A percentile compares a stretch with the other conserved stretches of the same genome.
Conservation (phyloP, 1,284 basidiomycete species). For the Grifola frondosa region DNA sequence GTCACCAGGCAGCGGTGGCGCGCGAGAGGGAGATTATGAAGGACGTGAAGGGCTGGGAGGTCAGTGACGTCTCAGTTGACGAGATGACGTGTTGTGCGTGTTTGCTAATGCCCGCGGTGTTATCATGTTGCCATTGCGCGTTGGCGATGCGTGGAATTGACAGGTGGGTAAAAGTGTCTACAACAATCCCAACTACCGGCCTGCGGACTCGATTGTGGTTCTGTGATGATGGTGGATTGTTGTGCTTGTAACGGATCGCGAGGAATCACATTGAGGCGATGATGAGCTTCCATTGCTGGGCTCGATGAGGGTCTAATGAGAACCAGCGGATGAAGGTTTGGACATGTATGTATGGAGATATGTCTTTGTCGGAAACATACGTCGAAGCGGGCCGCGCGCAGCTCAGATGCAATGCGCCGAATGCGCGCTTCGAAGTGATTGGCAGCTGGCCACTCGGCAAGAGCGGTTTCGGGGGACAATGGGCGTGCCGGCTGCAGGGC, state of each 20-base stretch:
- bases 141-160: conserved; percentile 11
- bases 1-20: conserved; percentile 75
- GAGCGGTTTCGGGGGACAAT: conserved; percentile 11
- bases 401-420: conserved; percentile 3
- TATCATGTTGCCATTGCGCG: conserved; percentile 21
- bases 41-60: conserved; percentile 94
- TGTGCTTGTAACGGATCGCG: conserved; percentile 20
- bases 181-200: conserved; percentile 79
- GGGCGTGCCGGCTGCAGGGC: conserved; percentile 8
- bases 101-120: conserved; percentile 21
- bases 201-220: conserved; percentile 60
- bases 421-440: conserved; percentile 1
- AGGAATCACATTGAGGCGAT: conserved; percentile 24
- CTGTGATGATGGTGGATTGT: conserved; percentile 44
- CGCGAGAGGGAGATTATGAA: conserved; percentile 95
- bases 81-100: conserved; percentile 15
- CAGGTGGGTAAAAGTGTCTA: conserved; percentile 85
- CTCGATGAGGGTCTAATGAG: conserved; percentile 16
- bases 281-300: conserved; percentile 20
- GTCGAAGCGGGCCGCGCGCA: neutral
- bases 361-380: no score
- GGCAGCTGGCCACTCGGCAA: conserved; percentile 7
- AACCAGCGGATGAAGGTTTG: no score
- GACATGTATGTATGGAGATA: no score
- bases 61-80: conserved; percentile 43